Evolutionary conservation across 1,284 basidiomycete species (phyloP).

Genomic region (Puccinia polysora): DNA sequence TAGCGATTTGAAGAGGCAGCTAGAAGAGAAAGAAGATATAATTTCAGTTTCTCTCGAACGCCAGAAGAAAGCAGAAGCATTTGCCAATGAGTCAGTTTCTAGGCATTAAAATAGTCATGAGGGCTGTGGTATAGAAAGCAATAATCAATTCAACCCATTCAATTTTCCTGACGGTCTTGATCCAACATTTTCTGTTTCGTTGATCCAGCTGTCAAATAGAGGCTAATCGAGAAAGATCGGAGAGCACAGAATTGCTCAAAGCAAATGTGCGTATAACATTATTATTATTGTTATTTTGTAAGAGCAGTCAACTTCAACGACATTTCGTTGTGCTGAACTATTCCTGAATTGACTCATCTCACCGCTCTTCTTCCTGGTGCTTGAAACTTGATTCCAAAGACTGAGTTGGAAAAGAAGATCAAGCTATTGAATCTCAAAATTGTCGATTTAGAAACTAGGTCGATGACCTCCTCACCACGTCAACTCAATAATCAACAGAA

Average conservation of each 20-base stretch:
- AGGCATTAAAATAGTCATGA: too few species aligned
- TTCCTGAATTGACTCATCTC: background rate
- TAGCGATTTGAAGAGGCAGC: constrained; percentile 69
- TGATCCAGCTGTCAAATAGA: constrained; percentile 60
- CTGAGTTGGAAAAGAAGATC: constrained; percentile 71
- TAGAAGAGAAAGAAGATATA: constrained; percentile 72
- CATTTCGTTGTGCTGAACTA: background rate
- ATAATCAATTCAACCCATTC: too few species aligned
- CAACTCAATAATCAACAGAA: constrained; percentile 50
- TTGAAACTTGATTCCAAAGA: constrained; percentile 56
- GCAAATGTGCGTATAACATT: constrained; percentile 61
- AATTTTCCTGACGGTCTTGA: background rate
- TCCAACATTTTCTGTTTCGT: background rate
- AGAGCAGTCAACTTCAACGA: background rate
- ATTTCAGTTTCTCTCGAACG: constrained; percentile 67
- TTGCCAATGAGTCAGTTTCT: constrained; percentile 60
- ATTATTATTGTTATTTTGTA: constrained; percentile 40
- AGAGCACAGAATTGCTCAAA: constrained; percentile 72
- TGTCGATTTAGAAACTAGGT: constrained; percentile 72
- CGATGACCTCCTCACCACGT: constrained; percentile 63
- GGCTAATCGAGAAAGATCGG: constrained; percentile 66
- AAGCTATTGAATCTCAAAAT: constrained; percentile 74
- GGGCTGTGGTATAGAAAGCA: too few species aligned
- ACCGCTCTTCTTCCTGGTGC: constrained; percentile 13
- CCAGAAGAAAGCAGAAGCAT: constrained; percentile 71